These are phyloP conservation scores for Trichoderma sp. DNA, from an alignment of 2,329 filamentous ascomycete genomes.

Conservation along the genomic window DNA sequence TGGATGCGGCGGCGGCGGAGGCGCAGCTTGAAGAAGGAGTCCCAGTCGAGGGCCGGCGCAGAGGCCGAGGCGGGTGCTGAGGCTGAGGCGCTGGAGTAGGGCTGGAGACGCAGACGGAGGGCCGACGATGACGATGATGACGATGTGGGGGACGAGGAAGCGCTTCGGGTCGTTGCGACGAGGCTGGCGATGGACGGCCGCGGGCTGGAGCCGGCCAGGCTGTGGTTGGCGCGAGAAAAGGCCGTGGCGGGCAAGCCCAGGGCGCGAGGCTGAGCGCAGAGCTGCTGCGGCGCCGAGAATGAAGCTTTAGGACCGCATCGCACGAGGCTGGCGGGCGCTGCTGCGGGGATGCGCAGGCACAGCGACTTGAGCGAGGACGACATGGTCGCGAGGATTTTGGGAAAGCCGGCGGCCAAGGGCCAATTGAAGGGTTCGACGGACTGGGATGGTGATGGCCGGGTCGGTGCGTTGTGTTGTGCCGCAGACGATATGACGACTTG, in stretches of 20 bases:
- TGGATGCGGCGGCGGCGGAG: constrained; percentile 83
- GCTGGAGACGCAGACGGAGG: constrained; percentile 28
- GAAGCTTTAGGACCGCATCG: constrained; percentile 35
- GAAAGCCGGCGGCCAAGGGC: neutral
- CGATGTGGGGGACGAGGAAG: neutral
- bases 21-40: constrained; percentile 89
- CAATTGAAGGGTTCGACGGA: neutral
- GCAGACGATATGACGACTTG: neutral
- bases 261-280: constrained; percentile 26
- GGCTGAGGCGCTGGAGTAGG: constrained; percentile 21
- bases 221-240: constrained; percentile 13
- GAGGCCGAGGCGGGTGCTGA: neutral
- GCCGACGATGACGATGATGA: neutral
- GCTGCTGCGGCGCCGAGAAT: constrained; percentile 33
- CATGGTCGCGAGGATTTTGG: constrained; percentile 30
- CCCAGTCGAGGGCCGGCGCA: constrained; percentile 67
- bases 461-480: neutral
- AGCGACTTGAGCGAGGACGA: constrained; percentile 38
- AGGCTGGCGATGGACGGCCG: constrained; percentile 20
- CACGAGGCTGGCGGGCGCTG: constrained; percentile 30
- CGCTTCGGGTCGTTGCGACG: constrained; percentile 7
- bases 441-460: neutral
- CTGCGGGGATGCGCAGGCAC: constrained; percentile 37
- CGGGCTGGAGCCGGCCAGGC: constrained; percentile 6
- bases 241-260: neutral